Evolutionary conservation across 805 yeast species (phyloP), one percentile per base, ranked within the genome.

Genomic region (Yarrowia sp.): DNA sequence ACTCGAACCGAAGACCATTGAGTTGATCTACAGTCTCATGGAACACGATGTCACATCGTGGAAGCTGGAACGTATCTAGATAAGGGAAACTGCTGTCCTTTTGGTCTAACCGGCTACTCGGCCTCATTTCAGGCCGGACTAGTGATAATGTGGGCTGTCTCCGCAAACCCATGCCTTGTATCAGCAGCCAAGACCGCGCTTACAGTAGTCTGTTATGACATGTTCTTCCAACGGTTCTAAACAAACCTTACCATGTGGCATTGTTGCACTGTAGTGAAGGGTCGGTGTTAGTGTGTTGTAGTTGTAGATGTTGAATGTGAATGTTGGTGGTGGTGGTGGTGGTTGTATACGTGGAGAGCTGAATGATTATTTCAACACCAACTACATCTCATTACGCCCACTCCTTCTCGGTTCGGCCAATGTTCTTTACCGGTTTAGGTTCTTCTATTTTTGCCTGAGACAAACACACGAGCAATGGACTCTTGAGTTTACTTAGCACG

Each of bases 101-200:
- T n/a, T n/a, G n/a, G n/a, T n/a, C n/a, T n/a, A n/a, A n/a, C 28
- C 28, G 28, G 28, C n/a, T 22, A 22, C 28, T 22, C 28, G 28
- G 28, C 28, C 28, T 22, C 28, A 22, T 22, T 22, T 22, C 28
- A 3, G 28, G 5, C 28, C 28, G 28, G 28, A 22, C 28, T 22
- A 22, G 28, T 22, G 28, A 22, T 22, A 33, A 18, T 35, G 13
- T 48, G 55, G 55, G 17, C 55, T 18, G 15, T 18, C 55, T 48
- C 53, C 39, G 55, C 55, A 48, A 33, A 28, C 6, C 3, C 41
- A 48, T 35, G 55, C 41, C 28, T 33, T 15, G 3, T 11, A 48
- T 35, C 55, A 33, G 53, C 53, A 48, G 55, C 55, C 55, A 33
- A 48, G 55, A 35, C 55, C 41, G 32, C 55, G 55, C 41, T 48